A percentile compares a stretch with the other conserved stretches of the same genome.
Evolutionary conservation across 2,329 filamentous ascomycete species (phyloP).

Genomic region (Fusarium equiseti): DNA sequence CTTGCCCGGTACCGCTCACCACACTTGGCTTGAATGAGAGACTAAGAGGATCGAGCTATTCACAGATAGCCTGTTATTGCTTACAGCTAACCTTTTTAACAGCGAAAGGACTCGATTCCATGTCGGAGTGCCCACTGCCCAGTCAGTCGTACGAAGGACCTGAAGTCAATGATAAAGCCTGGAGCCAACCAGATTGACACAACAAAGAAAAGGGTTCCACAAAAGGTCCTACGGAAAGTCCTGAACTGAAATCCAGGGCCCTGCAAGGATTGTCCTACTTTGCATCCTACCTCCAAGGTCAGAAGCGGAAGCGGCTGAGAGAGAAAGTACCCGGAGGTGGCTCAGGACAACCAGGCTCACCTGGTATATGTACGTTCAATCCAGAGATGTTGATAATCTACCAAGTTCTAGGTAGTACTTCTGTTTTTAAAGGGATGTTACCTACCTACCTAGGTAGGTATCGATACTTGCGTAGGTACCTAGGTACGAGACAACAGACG

Average conservation of each 20-base stretch:
- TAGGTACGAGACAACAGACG: neutral
- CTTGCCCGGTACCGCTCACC: no score
- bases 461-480: no score
- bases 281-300: neutral
- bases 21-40: no score
- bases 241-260: constrained; percentile 15
- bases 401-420: no score
- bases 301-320: neutral
- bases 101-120: constrained; percentile 5
- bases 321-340: neutral
- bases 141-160: neutral
- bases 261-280: constrained; percentile 7
- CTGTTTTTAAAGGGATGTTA: no score
- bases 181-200: neutral
- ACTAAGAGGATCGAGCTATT: no score
- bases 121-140: neutral
- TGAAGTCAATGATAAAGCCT: neutral
- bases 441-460: no score
- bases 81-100: constrained; percentile 5
- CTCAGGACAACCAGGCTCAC: constrained; percentile 4
- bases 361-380: no score
- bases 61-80: neutral
- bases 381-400: no score
- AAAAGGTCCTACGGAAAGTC: constrained; percentile 29
- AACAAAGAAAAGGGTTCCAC: constrained; percentile 9